Percentiles rank a stretch among this genome's conserved stretches.
Evolutionary conservation across 768 basidiomycete species (phyloP).

Genomic region (Crassisporium funariophilum): DNA sequence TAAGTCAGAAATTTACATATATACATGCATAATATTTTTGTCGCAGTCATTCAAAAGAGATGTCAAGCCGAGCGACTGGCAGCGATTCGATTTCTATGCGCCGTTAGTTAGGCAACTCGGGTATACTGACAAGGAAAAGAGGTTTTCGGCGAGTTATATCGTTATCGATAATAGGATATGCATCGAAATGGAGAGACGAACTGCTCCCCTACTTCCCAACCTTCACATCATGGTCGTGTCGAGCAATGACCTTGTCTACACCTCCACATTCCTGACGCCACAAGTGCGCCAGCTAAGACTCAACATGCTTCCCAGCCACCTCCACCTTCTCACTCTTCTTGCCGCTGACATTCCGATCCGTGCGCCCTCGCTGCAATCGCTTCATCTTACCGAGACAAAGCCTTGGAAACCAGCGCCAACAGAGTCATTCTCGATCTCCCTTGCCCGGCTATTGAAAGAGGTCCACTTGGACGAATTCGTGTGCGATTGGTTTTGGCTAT

Average conservation of each 20-base stretch:
- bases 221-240: not conserved
- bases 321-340: not conserved
- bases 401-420: not conserved
- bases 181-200: not conserved
- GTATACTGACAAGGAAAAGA: not conserved
- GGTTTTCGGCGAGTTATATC: not conserved
- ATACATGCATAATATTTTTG: not conserved
- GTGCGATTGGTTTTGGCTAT: constrained; percentile 8
- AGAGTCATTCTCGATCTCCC: not conserved
- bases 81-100: constrained; percentile 12
- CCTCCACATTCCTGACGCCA: constrained; percentile 1
- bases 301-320: not conserved
- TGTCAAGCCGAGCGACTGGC: constrained; percentile 5
- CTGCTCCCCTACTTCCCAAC: constrained; percentile 1
- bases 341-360: not conserved
- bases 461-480: constrained; percentile 8
- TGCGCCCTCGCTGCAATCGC: not conserved
- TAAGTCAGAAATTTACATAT: not conserved
- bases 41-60: constrained; percentile 10
- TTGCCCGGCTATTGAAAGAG: not conserved
- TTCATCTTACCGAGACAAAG: not conserved
- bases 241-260: constrained; percentile 2
- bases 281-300: constrained; percentile 1
- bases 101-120: constrained; percentile 8
- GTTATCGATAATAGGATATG: constrained; percentile 2